A percentile compares a stretch with the other conserved stretches of the same genome.
phyloP scores from a whole-genome alignment of 108 stramenopile genomes.

The Nitzschia inconspicua region DNA sequence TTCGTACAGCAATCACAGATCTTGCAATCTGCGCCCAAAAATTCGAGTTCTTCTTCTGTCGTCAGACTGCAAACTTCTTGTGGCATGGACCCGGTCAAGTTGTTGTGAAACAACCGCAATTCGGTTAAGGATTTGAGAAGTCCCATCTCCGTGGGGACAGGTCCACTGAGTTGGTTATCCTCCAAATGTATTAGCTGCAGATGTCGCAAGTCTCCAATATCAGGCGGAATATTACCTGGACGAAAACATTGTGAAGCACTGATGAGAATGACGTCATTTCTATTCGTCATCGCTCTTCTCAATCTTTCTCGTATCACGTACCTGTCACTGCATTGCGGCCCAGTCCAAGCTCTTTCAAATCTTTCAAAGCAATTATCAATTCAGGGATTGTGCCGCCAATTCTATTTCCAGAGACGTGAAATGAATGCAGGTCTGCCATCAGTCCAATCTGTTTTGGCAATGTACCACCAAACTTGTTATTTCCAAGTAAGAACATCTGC shows the following conservation, averaged over 20 bases:
- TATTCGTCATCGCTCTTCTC: no score
- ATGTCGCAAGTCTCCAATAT: constrained; percentile 19
- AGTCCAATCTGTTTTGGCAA: constrained; percentile 19
- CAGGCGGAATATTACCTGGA: constrained; percentile 28
- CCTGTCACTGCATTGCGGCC: constrained; percentile 31
- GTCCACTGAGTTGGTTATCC: constrained; percentile 22
- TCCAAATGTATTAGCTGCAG: constrained; percentile 9
- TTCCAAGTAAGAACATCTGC: constrained; percentile 13
- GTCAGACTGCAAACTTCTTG: constrained; percentile 16
- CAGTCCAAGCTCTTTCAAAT: constrained; percentile 9
- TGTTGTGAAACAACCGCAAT: constrained; percentile 17
- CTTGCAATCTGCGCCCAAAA: constrained; percentile 18
- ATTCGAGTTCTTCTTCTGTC: background rate
- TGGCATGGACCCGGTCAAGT: constrained; percentile 26
- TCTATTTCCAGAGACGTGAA: constrained; percentile 14
- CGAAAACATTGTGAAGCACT: constrained; percentile 3
- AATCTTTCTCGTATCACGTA: no score
- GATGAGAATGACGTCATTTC: no score
- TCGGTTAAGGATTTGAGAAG: background rate
- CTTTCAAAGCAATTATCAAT: constrained; percentile 3
- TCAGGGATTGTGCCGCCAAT: constrained; percentile 20
- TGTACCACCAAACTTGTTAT: constrained; percentile 17
- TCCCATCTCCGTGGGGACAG: constrained; percentile 25
- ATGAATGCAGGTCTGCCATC: constrained; percentile 14
- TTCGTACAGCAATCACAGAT: constrained; percentile 24